Evolutionary conservation across 2,329 filamentous ascomycete species (phyloP).

Genomic region (Phyllosticta paracitricarpa): DNA sequence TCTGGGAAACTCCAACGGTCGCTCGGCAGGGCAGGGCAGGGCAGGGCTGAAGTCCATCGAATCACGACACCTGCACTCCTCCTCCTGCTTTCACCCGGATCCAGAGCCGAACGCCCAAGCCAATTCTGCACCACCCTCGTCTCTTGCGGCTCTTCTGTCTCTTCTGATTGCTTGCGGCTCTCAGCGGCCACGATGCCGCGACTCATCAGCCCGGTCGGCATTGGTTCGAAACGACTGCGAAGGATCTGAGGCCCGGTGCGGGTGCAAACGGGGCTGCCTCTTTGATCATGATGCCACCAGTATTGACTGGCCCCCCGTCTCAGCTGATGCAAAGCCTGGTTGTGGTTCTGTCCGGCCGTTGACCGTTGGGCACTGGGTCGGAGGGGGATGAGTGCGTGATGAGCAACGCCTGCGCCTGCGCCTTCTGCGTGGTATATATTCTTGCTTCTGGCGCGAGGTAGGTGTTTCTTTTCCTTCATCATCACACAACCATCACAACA

Average conservation of each 20-base stretch:
- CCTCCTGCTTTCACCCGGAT: background rate
- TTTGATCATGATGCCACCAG: background rate
- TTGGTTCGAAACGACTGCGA: background rate
- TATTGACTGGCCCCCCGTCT: background rate
- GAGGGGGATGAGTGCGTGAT: background rate
- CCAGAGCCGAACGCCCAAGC: background rate
- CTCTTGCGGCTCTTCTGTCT: background rate
- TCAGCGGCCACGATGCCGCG: background rate
- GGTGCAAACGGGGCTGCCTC: background rate
- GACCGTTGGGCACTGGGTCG: background rate
- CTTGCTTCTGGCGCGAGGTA: slow-evolving; percentile 2
- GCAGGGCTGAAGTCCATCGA: background rate
- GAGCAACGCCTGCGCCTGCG: background rate
- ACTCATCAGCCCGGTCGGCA: background rate
- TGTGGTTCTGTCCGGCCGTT: background rate
- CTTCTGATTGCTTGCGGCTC: background rate
- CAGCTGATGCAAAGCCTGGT: background rate
- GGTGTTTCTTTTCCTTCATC: background rate
- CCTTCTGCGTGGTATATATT: slow-evolving; percentile 1
- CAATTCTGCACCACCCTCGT: background rate
- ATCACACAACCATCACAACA: background rate
- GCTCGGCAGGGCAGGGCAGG: background rate
- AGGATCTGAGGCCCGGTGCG: background rate
- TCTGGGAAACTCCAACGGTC: background rate
- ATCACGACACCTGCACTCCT: background rate